Percentiles rank a stretch among this genome's conserved stretches.
These are phyloP conservation scores for Elsinoe fawcettii DNA, from an alignment of 2,329 filamentous ascomycete species.

Conservation along the genomic window DNA sequence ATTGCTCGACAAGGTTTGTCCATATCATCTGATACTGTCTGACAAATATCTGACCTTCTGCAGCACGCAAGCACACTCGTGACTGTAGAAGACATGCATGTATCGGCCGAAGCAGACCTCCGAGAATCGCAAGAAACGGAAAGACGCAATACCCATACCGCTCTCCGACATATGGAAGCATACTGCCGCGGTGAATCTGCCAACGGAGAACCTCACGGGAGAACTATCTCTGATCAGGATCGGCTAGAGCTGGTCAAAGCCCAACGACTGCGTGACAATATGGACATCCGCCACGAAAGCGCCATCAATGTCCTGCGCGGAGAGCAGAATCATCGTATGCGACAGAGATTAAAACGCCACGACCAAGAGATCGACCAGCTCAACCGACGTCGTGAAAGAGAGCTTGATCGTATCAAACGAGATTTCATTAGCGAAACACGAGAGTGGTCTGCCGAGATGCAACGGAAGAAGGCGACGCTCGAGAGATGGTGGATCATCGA, in stretches of 20 bases:
- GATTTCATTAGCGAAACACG: slow-evolving; percentile 11
- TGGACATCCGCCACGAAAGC: slow-evolving; percentile 37
- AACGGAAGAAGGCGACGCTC: slow-evolving; percentile 6
- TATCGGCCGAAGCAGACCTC: slow-evolving; percentile 37
- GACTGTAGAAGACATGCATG: slow-evolving; percentile 39
- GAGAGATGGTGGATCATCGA: slow-evolving; percentile 19
- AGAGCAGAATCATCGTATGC: slow-evolving; percentile 36
- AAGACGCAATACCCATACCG: slow-evolving; percentile 36
- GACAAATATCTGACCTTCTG: slow-evolving; percentile 16
- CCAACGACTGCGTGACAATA: slow-evolving; percentile 30
- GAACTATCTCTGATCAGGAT: slow-evolving; percentile 39
- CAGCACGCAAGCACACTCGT: slow-evolving; percentile 34
- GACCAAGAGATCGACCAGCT: slow-evolving; percentile 34
- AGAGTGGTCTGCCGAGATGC: slow-evolving; percentile 11
- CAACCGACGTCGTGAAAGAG: slow-evolving; percentile 28
- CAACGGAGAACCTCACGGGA: slow-evolving; percentile 26
- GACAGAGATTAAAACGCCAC: slow-evolving; percentile 32
- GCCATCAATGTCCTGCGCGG: slow-evolving; percentile 42
- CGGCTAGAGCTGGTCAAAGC: slow-evolving; percentile 37
- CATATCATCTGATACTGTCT: background rate
- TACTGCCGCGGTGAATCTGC: slow-evolving; percentile 36
- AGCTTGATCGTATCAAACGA: slow-evolving; percentile 19
- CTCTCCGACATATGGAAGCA: slow-evolving; percentile 41
- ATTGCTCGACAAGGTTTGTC: slow-evolving; percentile 12
- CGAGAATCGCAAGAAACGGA: slow-evolving; percentile 36